Evolutionary conservation across 176 grass and related monocot species (phyloP).

Genomic region (Carex kokanica): DNA sequence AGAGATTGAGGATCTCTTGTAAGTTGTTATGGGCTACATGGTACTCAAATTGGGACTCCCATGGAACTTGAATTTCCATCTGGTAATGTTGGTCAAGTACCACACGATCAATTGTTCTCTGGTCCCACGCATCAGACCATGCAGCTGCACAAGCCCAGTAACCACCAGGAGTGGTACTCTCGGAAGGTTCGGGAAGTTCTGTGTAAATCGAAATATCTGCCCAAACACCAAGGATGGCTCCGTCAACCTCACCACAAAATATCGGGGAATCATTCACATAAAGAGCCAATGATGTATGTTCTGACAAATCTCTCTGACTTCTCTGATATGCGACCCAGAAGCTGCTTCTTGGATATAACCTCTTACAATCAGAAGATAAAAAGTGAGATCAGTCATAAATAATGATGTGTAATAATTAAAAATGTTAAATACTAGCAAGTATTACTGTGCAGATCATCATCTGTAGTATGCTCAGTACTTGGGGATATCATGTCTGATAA

Average conservation of each 20-base stretch:
- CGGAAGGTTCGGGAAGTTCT: constrained; percentile 39
- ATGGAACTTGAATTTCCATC: constrained; percentile 46
- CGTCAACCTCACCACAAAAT: constrained; percentile 89
- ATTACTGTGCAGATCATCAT: background rate
- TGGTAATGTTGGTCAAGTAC: constrained; percentile 71
- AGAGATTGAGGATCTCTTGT: constrained; percentile 43
- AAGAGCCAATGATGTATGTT: constrained; percentile 49
- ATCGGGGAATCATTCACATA: constrained; percentile 36
- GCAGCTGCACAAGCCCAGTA: constrained; percentile 88
- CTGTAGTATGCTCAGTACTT: background rate
- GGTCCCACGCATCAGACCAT: constrained; percentile 93
- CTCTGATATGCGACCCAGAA: constrained; percentile 71
- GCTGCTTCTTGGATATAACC: constrained; percentile 78
- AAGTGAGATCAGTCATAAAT: constrained; percentile 31
- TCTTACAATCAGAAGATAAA: constrained; percentile 48
- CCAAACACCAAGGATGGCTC: constrained; percentile 78
- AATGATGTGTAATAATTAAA: background rate
- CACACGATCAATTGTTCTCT: constrained; percentile 82
- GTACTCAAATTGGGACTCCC: constrained; percentile 93
- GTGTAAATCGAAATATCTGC: constrained; percentile 44
- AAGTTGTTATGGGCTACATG: constrained; percentile 60
- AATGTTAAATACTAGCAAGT: background rate
- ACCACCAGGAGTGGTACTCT: constrained; percentile 39
- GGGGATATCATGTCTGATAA: background rate
- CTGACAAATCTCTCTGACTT: constrained; percentile 54